Percentiles rank a stretch among this genome's conserved stretches.
Conservation (phyloP, 129 eudicot genomes). For the Erigeron canadensis region DNA sequence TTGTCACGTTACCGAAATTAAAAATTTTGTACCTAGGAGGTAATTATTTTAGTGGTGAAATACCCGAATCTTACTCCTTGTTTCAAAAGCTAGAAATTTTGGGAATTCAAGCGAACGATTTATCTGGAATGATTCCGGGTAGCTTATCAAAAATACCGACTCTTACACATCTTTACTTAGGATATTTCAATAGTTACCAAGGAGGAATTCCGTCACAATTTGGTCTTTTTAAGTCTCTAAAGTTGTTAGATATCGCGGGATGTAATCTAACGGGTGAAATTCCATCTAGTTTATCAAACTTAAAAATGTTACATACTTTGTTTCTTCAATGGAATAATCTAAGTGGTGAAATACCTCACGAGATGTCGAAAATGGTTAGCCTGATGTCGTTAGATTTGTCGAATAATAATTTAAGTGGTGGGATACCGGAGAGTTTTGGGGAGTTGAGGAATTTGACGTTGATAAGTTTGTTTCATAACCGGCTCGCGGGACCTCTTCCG, state of each 20-base stretch:
- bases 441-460: conserved; percentile 59
- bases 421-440: conserved; percentile 57
- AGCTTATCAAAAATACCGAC: conserved; percentile 48
- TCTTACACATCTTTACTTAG: conserved; percentile 43
- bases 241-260: conserved; percentile 45
- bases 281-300: conserved; percentile 58
- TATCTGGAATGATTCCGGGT: conserved; percentile 66
- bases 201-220: conserved; percentile 88
- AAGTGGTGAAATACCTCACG: conserved; percentile 63
- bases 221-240: conserved; percentile 42
- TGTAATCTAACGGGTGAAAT: conserved; percentile 73
- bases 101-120: conserved; percentile 54
- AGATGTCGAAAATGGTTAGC: conserved; percentile 51
- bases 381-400: conserved; percentile 78
- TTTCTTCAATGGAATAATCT: conserved; percentile 66
- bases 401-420: conserved; percentile 53
- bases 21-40: conserved; percentile 55
- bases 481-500: conserved; percentile 71
- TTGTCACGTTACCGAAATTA: conserved; percentile 38
- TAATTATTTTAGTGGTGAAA: conserved; percentile 68
- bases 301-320: conserved; percentile 54
- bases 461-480: conserved; percentile 53
- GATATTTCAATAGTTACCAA: conserved; percentile 52
- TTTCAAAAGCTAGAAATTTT: conserved; percentile 38
- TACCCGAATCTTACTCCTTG: conserved; percentile 56